Evolutionary conservation across 2,329 filamentous ascomycete species (phyloP), one percentile per base, ranked within the genome.

Genomic region (Sclerotinia subarctica): DNA sequence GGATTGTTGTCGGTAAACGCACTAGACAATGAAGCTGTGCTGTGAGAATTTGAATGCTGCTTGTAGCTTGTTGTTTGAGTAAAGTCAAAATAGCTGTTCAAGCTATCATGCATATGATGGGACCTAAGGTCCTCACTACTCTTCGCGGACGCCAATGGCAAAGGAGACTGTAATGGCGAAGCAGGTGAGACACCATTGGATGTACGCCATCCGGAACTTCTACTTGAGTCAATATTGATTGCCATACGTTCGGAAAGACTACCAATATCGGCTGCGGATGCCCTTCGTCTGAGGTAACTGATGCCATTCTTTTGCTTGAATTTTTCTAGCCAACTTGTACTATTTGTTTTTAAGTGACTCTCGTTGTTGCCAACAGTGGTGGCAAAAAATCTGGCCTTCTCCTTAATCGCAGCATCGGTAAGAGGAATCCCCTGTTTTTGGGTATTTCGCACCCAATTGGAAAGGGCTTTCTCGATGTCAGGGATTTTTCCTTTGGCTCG

Each of bases 401-500:
- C 91, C 76, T 90, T 87, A 74, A 97, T 94, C 72, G 91, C 87
- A n/a, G 88, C 86, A 77, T 96, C 92, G 44, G 86, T 90, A 53
- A 97, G 82, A 21, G 88, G 83, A 49, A 89, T 82, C 1, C 94
- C 93, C 75, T 90, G 86, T 76, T 89, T 88, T 76, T 93, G 89
- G 76, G 91, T 88, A 73, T 96, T 95, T 77, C 88, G 87, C 44
- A 92, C 89, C 90, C 93, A 98, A 76, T 93, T 94, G 58, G 90
- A 87, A 52, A 99, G 85, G 1, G 94, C 93, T 75, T 93, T 89
- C 78, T 98, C 95, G 75, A 98, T 94, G 80, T 98, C 94, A 15
- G 92, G 93, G 59, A 87, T 90, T 78, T 94, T 95, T 65, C 91
- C 90, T 80, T 96, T 97, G 68, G 86, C 83, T 73, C 91, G 90